A percentile compares a stretch with the other conserved stretches of the same genome.
Conservation (phyloP, 1,284 basidiomycete genomes). For the Cerrena zonata region DNA sequence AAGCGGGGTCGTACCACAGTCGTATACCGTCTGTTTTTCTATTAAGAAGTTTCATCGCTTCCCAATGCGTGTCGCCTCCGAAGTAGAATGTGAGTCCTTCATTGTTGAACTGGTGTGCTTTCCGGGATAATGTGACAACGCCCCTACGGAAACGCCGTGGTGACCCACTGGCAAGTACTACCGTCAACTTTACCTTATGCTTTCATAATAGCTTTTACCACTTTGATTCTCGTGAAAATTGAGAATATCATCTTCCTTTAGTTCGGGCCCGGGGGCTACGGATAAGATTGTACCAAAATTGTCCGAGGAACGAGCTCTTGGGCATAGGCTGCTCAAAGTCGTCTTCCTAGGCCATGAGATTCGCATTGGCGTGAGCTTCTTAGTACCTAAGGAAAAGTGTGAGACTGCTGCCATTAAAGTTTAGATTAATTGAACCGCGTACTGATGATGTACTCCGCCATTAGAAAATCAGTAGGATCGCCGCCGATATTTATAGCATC, state of each 20-base stretch:
- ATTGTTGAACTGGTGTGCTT: constrained; percentile 48
- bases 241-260: too few relatives aligned
- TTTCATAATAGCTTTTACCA: too few relatives aligned
- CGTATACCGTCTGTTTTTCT: constrained; percentile 43
- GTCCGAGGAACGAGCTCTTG: constrained; percentile 47
- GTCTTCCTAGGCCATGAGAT: constrained; percentile 35
- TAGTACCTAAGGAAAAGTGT: constrained; percentile 23
- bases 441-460: constrained; percentile 64
- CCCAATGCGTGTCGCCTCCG: constrained; percentile 43
- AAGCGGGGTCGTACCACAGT: constrained; percentile 56
- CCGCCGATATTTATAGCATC: constrained; percentile 72
- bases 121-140: neutral
- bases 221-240: too few relatives aligned
- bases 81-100: constrained; percentile 47
- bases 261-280: neutral
- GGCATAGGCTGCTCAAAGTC: constrained; percentile 59
- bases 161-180: constrained; percentile 59
- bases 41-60: constrained; percentile 55
- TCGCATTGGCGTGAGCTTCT: constrained; percentile 35
- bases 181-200: constrained; percentile 76
- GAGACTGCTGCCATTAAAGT: constrained; percentile 8
- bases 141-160: constrained; percentile 21
- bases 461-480: constrained; percentile 75
- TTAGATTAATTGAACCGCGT: too few relatives aligned
- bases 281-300: constrained; percentile 15